Percentiles rank a stretch among this genome's conserved stretches.
Conservation (phyloP, 352 stramenopile species). For the Thalassiosira mediterranea region DNA sequence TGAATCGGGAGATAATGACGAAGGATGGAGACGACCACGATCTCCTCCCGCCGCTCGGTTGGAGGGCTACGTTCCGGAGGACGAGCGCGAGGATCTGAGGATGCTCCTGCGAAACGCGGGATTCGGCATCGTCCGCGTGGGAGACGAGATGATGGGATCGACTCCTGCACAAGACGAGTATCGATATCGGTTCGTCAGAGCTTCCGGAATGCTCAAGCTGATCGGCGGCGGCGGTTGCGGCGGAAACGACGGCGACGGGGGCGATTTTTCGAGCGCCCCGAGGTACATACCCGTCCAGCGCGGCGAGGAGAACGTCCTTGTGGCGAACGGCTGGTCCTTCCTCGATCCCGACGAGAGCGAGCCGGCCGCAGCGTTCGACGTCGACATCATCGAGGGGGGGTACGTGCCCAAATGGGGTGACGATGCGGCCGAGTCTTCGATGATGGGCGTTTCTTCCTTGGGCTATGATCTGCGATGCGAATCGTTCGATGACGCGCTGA, state of each 20-base stretch:
- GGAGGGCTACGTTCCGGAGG: conserved; percentile 9
- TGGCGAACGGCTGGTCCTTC: conserved; percentile 54
- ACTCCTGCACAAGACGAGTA: not conserved
- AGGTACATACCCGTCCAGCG: conserved; percentile 38
- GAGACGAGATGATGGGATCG: not conserved
- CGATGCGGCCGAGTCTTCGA: conserved; percentile 1
- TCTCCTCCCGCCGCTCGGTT: conserved; percentile 1
- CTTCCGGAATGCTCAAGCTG: conserved; percentile 12
- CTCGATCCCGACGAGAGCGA: conserved; percentile 52
- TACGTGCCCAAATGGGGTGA: conserved; percentile 52
- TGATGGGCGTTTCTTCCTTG: conserved; percentile 10
- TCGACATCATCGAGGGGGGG: conserved; percentile 38
- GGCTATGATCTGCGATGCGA: conserved; percentile 19
- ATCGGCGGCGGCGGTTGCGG: not conserved
- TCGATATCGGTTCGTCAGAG: conserved; percentile 13
- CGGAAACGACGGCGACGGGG: too few species aligned
- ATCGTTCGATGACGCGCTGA: conserved; percentile 8
- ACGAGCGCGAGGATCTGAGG: conserved; percentile 7
- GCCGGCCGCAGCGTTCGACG: conserved; percentile 39
- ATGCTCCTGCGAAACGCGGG: conserved; percentile 4
- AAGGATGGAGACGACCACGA: too few species aligned
- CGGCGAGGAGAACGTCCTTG: conserved; percentile 43
- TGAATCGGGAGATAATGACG: too few species aligned
- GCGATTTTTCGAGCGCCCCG: conserved; percentile 3
- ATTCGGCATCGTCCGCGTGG: not conserved